Percentiles rank a stretch among this genome's conserved stretches.
Evolutionary conservation across 495 filamentous ascomycete species (phyloP).

Genomic region (Penicillium paradoxum): DNA sequence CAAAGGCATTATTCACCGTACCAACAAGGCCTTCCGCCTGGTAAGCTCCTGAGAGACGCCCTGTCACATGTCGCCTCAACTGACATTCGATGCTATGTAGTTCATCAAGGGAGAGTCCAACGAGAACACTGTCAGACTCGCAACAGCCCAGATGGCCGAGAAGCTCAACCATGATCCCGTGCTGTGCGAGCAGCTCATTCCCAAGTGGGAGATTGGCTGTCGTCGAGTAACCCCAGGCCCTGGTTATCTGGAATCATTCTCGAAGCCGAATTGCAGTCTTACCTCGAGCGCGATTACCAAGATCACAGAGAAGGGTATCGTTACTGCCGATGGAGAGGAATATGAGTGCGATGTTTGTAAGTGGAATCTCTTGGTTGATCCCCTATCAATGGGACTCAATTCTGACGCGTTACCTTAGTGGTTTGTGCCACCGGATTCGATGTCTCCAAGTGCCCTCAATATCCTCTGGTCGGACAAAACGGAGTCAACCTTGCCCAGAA

Average conservation of each 20-base stretch:
- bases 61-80: not conserved
- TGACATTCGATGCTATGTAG: constrained; percentile 1
- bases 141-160: constrained; percentile 28
- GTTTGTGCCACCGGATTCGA: not conserved
- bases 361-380: not conserved
- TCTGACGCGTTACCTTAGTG: not conserved
- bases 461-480: constrained; percentile 33
- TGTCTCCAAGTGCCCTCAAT: constrained; percentile 35
- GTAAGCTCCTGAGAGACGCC: constrained; percentile 9
- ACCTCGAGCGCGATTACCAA: constrained; percentile 23
- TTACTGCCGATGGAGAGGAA: constrained; percentile 33
- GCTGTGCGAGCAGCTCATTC: constrained; percentile 38
- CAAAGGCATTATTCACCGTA: constrained; percentile 28
- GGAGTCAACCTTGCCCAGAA: constrained; percentile 31
- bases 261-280: constrained; percentile 26
- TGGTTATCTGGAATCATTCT: constrained; percentile 40
- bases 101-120: constrained; percentile 24
- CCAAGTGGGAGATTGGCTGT: constrained; percentile 44
- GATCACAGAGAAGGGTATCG: constrained; percentile 40
- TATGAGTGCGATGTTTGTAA: constrained; percentile 42
- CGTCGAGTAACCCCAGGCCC: constrained; percentile 43
- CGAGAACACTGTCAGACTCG: constrained; percentile 14
- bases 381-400: not conserved
- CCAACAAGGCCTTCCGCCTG: constrained; percentile 28
- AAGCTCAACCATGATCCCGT: constrained; percentile 33